Evolutionary conservation across 2,329 filamentous ascomycete genomes (phyloP), one percentile per base, ranked within the genome.

Genomic region (Xylariaceae sp.): DNA sequence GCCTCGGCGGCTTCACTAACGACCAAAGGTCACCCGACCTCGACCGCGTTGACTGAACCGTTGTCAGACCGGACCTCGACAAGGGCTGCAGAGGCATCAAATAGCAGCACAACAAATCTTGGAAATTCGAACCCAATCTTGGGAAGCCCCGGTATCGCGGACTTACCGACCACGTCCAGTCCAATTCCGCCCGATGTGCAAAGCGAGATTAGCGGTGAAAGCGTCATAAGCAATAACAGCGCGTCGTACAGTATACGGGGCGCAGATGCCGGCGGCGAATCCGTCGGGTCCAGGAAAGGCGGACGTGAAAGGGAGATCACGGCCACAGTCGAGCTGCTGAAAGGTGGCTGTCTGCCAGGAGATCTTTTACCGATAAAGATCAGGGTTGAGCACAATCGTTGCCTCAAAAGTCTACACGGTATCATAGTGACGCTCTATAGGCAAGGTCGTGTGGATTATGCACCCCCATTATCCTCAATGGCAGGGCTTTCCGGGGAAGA

Each of bases 351-450:
- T 67, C 76, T 97, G 11, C 86, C 91, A 0, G 94, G 94, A 12
- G 94, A 97, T 64, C 82, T 81, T 29, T 77, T 97, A 43, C 85
- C 89, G 0, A 80, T 97, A 51, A 87, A 83, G 64, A 85, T 97
- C 50, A 84, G 81, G 0, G 85, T 99, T 56, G 87, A 90, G 60
- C 94, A 97, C 68, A 92, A 87, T 56, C 95, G 95, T 70, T 81
- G 85, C 55, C 83, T 97, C 66, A 90, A 92, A 73, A 97, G 91
- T 68, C 80, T 96, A 73, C 88, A 92, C 63, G 92, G 94, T 6
- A 87, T 97, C 47, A 94, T 97, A 57, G 84, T 96, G 45, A 97
- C 94, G 1, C 76, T 99, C 6, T 96, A 95, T 69, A 84, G 94
- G 44, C 89, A 95, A 70, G 91, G 91, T 29, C 85, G 90, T 56